Base-by-base conservation (phyloP, 306 rosid genomes). In the Cicer chorassanicum region DNA sequence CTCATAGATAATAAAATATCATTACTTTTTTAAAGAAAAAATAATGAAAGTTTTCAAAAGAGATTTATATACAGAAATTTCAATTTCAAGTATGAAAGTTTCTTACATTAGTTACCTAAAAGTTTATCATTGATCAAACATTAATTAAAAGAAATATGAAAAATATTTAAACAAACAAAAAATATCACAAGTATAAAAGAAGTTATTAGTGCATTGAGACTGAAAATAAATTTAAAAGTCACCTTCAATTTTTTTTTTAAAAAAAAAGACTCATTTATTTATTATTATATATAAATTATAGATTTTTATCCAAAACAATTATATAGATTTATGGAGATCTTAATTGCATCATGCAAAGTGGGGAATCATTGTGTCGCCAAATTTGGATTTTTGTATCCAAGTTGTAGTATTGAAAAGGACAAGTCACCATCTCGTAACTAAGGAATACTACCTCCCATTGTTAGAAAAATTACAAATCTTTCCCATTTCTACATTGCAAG, bases 351-450 rank as follows among this genome's bases (percentile, higher is more conserved):
- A 73, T 29, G 6, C 10, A 1, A 44, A 2, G 43, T 39, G 18
- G 72, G 8, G 24, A 56, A 34, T 13, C 57, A 2, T 8, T 15
- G 41, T n/a, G 9, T 15, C 29, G 13, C 16, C 6, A 8, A 55
- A 42, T 73, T 75, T 60, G 66, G 59, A 62, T 8, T 44, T 69
- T 63, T 49, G 15, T n/a, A 38, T 49, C 57, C 38, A 51, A 42
- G 14, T 38, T 70, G 57, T 34, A 41, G 1, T 19, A 7, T 19
- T 6, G 60, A 62, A 53, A 74, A 55, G 36, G 73, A 69, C 81
- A 74, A 62, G 19, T 15, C 49, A 54, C 8, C 61, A 34, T 56
- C 9, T 57, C 65, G 16, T 65, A 39, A 29, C 9, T 59, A 29
- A 29, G 18, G 24, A 10, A 24, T 44, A 19, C 7, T 41, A 36